Percentiles rank a stretch among this genome's conserved stretches.
Evolutionary conservation across 2,329 filamentous ascomycete genomes (phyloP).

Genomic region (Aspergillus melleus): DNA sequence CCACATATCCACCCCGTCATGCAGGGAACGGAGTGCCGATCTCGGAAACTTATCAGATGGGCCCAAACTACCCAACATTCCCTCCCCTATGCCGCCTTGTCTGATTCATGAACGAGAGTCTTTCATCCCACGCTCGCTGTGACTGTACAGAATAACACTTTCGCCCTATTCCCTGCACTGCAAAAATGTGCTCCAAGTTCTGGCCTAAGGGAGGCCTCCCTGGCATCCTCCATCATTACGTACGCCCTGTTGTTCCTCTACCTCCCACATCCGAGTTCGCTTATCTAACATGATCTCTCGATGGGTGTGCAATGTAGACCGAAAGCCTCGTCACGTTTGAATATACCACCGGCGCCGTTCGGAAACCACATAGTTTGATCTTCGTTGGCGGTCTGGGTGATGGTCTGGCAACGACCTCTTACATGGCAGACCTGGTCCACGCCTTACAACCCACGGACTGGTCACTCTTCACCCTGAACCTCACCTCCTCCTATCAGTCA

Average conservation of each 20-base stretch:
- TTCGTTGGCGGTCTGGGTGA: slow-evolving; percentile 62
- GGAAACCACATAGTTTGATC: slow-evolving; percentile 52
- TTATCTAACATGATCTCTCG: neutral
- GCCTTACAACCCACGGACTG: slow-evolving; percentile 51
- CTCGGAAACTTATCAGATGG: slow-evolving; percentile 17
- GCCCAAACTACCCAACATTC: neutral
- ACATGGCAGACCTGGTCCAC: slow-evolving; percentile 51
- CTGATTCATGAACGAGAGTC: neutral
- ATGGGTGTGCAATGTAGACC: slow-evolving; percentile 17
- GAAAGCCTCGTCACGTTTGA: slow-evolving; percentile 44
- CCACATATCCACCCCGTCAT: neutral
- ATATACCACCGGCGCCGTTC: slow-evolving; percentile 29
- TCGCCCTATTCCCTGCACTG: neutral
- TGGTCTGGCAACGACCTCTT: slow-evolving; percentile 56
- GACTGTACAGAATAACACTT: neutral
- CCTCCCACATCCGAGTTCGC: neutral
- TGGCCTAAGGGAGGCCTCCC: slow-evolving; percentile 38
- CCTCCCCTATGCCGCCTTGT: neutral
- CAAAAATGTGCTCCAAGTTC: slow-evolving; percentile 36
- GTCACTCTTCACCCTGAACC: slow-evolving; percentile 54
- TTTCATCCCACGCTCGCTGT: too few species aligned
- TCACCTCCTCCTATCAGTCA: slow-evolving; percentile 54
- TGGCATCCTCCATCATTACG: slow-evolving; percentile 39
- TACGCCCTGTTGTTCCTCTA: slow-evolving; percentile 17
- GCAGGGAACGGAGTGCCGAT: slow-evolving; percentile 7